Conservation (phyloP, 2,329 filamentous ascomycete species). For the Colletotrichum spaethianum region DNA sequence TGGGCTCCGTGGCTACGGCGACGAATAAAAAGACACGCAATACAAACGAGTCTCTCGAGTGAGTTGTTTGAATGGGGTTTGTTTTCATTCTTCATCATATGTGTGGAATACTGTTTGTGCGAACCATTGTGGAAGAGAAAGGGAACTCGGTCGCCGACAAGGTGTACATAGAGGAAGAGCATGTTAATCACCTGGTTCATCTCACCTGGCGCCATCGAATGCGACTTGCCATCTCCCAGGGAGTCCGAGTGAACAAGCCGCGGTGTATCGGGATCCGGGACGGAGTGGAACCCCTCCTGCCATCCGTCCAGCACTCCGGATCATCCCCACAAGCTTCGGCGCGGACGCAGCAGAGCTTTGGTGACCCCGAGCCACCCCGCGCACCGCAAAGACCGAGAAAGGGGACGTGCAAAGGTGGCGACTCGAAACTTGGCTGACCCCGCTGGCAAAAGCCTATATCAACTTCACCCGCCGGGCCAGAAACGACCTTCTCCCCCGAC, state of each 20-base stretch:
- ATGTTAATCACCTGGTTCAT: background rate
- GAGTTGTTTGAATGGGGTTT: too few species aligned
- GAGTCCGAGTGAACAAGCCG: background rate
- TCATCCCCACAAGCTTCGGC: background rate
- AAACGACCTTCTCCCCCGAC: accelerated
- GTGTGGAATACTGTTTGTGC: background rate
- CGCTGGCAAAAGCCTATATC: conserved; percentile 9
- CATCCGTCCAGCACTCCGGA: background rate
- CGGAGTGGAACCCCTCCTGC: background rate
- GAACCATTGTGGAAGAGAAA: background rate
- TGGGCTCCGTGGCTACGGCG: background rate
- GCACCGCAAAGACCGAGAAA: background rate
- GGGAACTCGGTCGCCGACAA: background rate
- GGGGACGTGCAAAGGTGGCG: background rate
- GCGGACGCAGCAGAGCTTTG: background rate
- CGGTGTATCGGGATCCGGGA: background rate
- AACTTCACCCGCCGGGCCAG: background rate
- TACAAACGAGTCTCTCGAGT: too few species aligned
- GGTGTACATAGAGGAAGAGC: background rate
- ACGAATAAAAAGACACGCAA: background rate
- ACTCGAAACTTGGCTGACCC: background rate
- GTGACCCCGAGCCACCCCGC: background rate
- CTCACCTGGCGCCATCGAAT: background rate
- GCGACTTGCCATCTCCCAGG: too few species aligned
- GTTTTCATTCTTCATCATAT: too few species aligned